Evolutionary conservation across 2,329 filamentous ascomycete species (phyloP).

Genomic region (Apiospora sp.): DNA sequence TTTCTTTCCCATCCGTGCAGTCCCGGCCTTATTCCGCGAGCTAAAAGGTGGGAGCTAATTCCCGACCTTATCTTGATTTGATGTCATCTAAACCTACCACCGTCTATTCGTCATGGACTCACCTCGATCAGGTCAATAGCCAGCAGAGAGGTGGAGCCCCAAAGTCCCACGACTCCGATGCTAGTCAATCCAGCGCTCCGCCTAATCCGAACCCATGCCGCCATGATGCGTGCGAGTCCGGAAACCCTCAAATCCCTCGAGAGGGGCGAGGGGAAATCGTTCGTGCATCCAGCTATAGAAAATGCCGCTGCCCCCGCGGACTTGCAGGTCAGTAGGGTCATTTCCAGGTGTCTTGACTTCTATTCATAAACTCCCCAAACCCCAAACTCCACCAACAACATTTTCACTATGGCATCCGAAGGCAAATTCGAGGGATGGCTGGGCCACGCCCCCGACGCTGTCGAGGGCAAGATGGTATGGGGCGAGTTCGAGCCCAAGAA

Average conservation of each 20-base stretch:
- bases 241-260: background rate
- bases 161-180: background rate
- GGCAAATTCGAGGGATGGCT: conserved; percentile 26
- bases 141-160: background rate
- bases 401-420: background rate
- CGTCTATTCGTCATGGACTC: background rate
- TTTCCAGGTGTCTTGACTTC: background rate
- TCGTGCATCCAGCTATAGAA: background rate
- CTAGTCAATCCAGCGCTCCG: background rate
- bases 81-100: conserved; percentile 3
- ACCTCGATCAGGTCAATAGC: background rate
- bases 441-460: conserved; percentile 14
- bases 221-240: background rate
- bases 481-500: conserved; percentile 40
- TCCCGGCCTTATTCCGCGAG: conserved; percentile 3
- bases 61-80: background rate
- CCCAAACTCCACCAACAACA: background rate
- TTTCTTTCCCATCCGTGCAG: background rate
- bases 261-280: background rate
- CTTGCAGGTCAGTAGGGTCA: background rate
- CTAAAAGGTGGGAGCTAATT: background rate
- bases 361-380: background rate
- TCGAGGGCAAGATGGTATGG: conserved; percentile 24
- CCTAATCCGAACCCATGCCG: background rate
- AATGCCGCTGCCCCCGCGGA: background rate